A percentile compares a stretch with the other conserved stretches of the same genome.
phyloP scores from a whole-genome alignment of 108 stramenopile species.

The Cyclotella distinguenda region DNA sequence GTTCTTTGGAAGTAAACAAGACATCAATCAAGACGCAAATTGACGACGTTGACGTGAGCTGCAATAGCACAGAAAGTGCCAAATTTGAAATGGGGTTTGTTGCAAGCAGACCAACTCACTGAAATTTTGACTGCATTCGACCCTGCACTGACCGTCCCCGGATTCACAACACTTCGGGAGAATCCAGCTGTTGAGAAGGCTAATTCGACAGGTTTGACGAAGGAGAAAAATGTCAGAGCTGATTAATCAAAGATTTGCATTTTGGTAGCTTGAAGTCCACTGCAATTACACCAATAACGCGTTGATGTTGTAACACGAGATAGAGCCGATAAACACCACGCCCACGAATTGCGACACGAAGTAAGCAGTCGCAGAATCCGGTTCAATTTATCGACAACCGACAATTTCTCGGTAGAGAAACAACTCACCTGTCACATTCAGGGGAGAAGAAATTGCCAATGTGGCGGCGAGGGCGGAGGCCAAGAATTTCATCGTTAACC shows the following conservation, averaged over 20 bases:
- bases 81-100: background rate
- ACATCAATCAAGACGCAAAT: background rate
- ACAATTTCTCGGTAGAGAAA: background rate
- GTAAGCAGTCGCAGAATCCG: background rate
- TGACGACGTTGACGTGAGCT: background rate
- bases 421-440: constrained; percentile 34
- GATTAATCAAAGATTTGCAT: background rate
- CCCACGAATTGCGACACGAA: background rate
- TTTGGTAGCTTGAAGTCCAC: background rate
- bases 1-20: background rate
- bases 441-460: constrained; percentile 23
- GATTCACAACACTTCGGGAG: constrained; percentile 24
- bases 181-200: constrained; percentile 40
- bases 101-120: no score
- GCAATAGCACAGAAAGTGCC: background rate
- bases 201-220: background rate
- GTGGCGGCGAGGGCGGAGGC: constrained; percentile 33
- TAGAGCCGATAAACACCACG: no score
- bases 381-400: background rate
- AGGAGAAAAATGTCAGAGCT: background rate
- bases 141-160: constrained; percentile 10
- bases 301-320: no score
- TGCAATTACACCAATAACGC: no score
- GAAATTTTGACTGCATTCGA: constrained; percentile 11
- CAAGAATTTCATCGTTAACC: constrained; percentile 45